Percentiles rank a stretch among this genome's conserved stretches.
Conservation (phyloP, 352 stramenopile genomes). For the Globisporangium barbulae region DNA sequence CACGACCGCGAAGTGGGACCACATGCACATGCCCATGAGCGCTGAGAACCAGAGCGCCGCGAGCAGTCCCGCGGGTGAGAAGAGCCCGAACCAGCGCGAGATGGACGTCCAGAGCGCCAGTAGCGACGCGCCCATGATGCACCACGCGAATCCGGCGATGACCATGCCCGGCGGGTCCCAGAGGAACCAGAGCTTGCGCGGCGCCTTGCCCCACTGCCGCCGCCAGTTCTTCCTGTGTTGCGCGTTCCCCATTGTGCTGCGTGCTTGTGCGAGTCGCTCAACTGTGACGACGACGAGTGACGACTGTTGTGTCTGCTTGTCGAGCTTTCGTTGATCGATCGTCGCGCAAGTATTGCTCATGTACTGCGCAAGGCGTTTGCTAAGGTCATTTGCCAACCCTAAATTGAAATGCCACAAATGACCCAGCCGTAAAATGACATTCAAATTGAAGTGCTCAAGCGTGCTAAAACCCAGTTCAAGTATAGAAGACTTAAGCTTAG, state of each 20-base stretch:
- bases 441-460: too few species aligned
- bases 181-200: constrained; percentile 44
- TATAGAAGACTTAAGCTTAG: too few species aligned
- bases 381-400: too few species aligned
- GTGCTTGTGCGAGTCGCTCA: neutral
- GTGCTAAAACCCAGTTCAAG: too few species aligned
- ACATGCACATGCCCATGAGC: constrained; percentile 72
- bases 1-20: constrained; percentile 66
- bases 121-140: constrained; percentile 41
- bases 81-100: constrained; percentile 51
- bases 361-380: too few species aligned
- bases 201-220: constrained; percentile 1
- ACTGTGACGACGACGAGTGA: neutral
- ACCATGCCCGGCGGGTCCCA: constrained; percentile 58
- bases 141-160: constrained; percentile 60
- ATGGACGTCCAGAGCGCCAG: constrained; percentile 46
- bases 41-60: constrained; percentile 42
- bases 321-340: too few species aligned
- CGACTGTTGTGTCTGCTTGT: neutral
- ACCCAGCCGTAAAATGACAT: too few species aligned
- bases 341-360: too few species aligned
- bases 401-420: too few species aligned
- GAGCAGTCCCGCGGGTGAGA: constrained; percentile 43
- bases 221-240: constrained; percentile 1
- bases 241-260: neutral